Conservation (phyloP, 495 filamentous ascomycete genomes). For the Penicillium cataractarum region DNA sequence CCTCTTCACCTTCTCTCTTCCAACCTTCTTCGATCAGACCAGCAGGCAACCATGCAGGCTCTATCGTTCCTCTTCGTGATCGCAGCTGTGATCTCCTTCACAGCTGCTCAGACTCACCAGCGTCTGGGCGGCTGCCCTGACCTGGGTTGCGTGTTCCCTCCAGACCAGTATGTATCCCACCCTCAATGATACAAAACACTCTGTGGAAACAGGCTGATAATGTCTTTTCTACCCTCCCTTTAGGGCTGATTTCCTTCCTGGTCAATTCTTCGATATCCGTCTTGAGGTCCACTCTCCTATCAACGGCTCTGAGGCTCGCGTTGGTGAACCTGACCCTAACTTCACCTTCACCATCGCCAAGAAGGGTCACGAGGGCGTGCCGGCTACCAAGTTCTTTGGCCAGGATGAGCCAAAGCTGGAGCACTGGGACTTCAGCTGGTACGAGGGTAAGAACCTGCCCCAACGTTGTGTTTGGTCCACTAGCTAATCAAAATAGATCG, state of each 20-base stretch:
- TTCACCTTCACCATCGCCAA: constrained; percentile 72
- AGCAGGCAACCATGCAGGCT: constrained; percentile 30
- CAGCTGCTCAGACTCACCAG: constrained; percentile 66
- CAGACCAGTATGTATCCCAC: constrained; percentile 60
- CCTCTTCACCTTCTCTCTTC: neutral
- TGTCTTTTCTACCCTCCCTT: neutral
- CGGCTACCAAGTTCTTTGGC: constrained; percentile 62
- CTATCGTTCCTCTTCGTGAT: constrained; percentile 21
- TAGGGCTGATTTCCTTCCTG: constrained; percentile 69
- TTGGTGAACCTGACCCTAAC: constrained; percentile 62
- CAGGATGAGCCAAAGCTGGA: constrained; percentile 64
- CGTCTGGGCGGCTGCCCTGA: constrained; percentile 69
- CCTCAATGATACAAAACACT: neutral
- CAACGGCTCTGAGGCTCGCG: constrained; percentile 72
- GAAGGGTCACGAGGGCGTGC: constrained; percentile 48
- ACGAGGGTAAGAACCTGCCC: constrained; percentile 50
- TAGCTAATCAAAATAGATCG: constrained; percentile 52
- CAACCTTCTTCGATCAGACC: neutral
- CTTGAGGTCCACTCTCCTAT: constrained; percentile 76
- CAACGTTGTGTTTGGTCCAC: neutral
- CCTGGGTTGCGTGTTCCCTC: constrained; percentile 75
- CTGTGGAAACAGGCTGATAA: neutral
- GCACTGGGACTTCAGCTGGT: constrained; percentile 73
- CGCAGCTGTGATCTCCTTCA: constrained; percentile 27
- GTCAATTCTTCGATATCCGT: constrained; percentile 75